Conservation (phyloP, 441 rosid species). For the Populus tomentosa region DNA sequence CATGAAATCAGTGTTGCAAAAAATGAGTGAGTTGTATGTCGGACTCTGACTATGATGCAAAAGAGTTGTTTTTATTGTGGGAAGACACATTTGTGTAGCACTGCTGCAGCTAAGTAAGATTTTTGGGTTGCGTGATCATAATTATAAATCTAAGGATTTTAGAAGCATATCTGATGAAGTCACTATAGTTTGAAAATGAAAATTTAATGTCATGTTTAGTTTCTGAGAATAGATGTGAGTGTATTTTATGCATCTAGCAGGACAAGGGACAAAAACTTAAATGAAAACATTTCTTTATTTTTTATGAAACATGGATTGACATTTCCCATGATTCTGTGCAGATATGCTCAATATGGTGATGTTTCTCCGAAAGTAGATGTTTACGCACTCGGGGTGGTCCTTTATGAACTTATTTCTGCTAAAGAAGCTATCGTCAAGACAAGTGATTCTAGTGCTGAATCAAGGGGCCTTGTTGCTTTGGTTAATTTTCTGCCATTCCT, state of each 20-base stretch:
- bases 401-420: conserved; percentile 89
- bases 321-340: conserved; percentile 24
- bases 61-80: background rate
- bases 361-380: conserved; percentile 93
- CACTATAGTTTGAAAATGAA: background rate
- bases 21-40: background rate
- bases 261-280: background rate
- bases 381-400: conserved; percentile 95
- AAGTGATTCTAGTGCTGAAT: conserved; percentile 42
- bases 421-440: conserved; percentile 76
- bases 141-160: background rate
- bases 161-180: background rate
- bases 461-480: conserved; percentile 87
- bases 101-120: background rate
- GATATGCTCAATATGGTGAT: conserved; percentile 90
- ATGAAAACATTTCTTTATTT: background rate
- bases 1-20: background rate
- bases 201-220: background rate
- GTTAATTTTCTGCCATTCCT: conserved; percentile 35
- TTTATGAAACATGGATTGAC: background rate
- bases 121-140: background rate
- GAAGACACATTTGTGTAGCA: background rate
- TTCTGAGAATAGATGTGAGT: background rate
- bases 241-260: background rate
- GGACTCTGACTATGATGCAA: background rate